Evolutionary conservation across 116 monocot genomes (phyloP), one percentile per base, ranked within the genome.

Genomic region (Zostera marina): DNA sequence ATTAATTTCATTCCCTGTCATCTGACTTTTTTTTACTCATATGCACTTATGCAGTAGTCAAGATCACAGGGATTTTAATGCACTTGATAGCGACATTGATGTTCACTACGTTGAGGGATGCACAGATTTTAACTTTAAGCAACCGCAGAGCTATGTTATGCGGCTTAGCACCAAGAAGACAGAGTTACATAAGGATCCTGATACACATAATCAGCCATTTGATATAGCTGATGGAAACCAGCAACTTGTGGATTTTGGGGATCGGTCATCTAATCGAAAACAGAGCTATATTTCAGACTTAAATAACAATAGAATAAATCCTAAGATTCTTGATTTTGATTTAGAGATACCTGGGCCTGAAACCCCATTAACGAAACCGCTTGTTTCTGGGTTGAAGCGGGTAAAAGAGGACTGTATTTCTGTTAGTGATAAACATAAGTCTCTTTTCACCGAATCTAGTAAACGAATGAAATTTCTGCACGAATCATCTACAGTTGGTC

Each of bases 361-460:
- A 74, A 98, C 86, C 46, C 90, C 90, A 44, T 68, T 58, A 25
- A 74, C 56, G 47, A 59, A 68, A 22, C 78, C 76, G 41, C 54
- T 68, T 42, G 76, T 85, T 65, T 79, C 86, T 54, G 72, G 76
- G 52, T 58, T 81, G 43, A 98, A 98, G 71, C 72, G 83, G 54
- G 65, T 98, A 46, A 78, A 76, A 60, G 92, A 82, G 14, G 75
- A 81, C n/a, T 43, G 41, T 11, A 4, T 9, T 52, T 47, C 55
- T 65, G 21, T 51, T 19, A 17, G 32, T 40, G 23, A 54, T 15
- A 47, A 63, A 12, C 22, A 60, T 43, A 13, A 22, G 32, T 66
- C 72, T 47, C 47, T 58, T 56, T 41, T 64, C 17, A 45, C 47
- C 21, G 67, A 62, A 42, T 67, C 81, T 56, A 76, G 42, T 40